These are phyloP conservation scores for Fusarium siculi DNA, from an alignment of 2,329 filamentous ascomycete species.

Conservation along the genomic window DNA sequence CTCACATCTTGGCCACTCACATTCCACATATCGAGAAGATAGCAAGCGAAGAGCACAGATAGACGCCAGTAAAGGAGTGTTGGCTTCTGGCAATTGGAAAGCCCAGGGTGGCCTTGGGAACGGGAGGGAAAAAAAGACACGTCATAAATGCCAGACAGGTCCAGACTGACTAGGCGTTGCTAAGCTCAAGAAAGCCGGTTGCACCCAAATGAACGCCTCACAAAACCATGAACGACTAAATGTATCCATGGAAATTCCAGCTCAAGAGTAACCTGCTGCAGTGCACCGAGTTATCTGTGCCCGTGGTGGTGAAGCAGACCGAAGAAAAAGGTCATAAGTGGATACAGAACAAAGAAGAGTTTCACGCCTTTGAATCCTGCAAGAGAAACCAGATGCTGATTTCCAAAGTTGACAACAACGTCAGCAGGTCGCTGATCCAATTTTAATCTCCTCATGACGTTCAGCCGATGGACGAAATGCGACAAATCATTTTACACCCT, in stretches of 20 bases:
- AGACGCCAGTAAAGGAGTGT: neutral
- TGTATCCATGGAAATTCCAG: neutral
- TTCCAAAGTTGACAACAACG: neutral
- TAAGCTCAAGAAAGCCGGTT: neutral
- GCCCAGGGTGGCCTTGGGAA: neutral
- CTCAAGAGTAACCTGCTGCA: fast-evolving
- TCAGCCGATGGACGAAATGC: neutral
- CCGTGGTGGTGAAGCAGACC: neutral
- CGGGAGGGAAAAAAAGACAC: neutral
- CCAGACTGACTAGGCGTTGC: neutral
- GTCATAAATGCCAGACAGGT: neutral
- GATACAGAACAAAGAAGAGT: too few relatives aligned
- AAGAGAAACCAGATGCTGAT: neutral
- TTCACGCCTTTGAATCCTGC: fast-evolving
- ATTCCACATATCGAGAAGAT: neutral
- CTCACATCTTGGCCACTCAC: neutral
- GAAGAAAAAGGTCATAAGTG: too few relatives aligned
- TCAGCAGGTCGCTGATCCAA: neutral
- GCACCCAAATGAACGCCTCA: neutral
- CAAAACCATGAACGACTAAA: fast-evolving
- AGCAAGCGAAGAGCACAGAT: neutral
- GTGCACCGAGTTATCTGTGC: neutral
- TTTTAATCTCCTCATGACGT: neutral
- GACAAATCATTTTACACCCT: neutral
- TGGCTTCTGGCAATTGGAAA: neutral